phyloP scores from a whole-genome alignment of 2,329 filamentous ascomycete species.

The Arthrobotrys musiformis region DNA sequence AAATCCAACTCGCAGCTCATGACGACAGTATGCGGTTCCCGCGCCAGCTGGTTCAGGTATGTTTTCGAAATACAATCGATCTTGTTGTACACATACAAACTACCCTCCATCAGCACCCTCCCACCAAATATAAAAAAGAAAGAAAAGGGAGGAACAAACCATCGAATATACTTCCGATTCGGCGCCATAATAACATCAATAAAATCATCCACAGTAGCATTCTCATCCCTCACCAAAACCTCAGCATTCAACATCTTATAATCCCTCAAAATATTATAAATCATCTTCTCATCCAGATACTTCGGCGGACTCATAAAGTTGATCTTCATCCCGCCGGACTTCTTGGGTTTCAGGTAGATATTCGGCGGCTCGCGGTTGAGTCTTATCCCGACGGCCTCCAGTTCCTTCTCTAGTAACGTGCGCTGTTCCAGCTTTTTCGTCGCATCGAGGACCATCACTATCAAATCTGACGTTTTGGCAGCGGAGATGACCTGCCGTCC shows the following conservation, averaged over 20 bases:
- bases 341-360: conserved; percentile 96
- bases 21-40: conserved; percentile 92
- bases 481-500: conserved; percentile 97
- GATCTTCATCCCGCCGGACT: conserved; percentile 98
- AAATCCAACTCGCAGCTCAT: conserved; percentile 98
- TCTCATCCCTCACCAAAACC: conserved; percentile 92
- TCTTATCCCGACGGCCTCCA: conserved; percentile 94
- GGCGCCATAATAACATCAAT: conserved; percentile 99
- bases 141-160: conserved; percentile 62
- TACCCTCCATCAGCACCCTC: conserved; percentile 63
- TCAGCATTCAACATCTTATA: conserved; percentile 99
- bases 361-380: conserved; percentile 95
- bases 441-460: conserved; percentile 95
- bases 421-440: conserved; percentile 96
- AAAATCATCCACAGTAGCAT: conserved; percentile 94
- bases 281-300: conserved; percentile 93
- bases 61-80: conserved; percentile 95
- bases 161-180: conserved; percentile 95
- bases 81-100: conserved; percentile 99
- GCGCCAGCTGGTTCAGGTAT: conserved; percentile 89
- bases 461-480: conserved; percentile 96
- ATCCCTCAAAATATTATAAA: conserved; percentile 95
- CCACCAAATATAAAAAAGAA: not conserved
- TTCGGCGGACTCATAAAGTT: conserved; percentile 92
- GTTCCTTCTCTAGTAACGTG: conserved; percentile 85